phyloP scores from a whole-genome alignment of 768 basidiomycete species.

The Leccinum uliginosum region DNA sequence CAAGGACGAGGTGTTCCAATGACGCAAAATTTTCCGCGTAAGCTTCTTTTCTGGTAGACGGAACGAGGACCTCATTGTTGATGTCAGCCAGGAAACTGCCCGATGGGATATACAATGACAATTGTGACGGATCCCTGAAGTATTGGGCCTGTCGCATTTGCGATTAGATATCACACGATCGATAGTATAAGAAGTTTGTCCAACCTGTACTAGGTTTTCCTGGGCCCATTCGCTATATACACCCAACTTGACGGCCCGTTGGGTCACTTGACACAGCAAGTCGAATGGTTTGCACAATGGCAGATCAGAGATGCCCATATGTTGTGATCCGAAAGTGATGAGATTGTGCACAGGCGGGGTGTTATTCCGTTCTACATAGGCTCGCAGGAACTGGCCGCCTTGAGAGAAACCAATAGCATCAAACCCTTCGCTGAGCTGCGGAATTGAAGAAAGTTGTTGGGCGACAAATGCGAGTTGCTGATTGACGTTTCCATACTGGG shows the following conservation, averaged over 20 bases:
- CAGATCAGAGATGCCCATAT: constrained; percentile 81
- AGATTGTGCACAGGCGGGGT: constrained; percentile 72
- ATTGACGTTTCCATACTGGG: constrained; percentile 74
- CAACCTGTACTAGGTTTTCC: constrained; percentile 66
- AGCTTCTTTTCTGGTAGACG: constrained; percentile 48
- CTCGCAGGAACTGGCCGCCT: constrained; percentile 87
- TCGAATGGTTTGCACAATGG: constrained; percentile 63
- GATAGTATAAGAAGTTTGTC: neutral
- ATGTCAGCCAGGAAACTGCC: constrained; percentile 70
- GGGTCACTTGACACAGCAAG: constrained; percentile 63
- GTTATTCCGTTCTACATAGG: constrained; percentile 75
- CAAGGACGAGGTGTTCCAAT: constrained; percentile 64
- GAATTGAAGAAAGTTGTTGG: constrained; percentile 57
- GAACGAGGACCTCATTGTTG: constrained; percentile 67
- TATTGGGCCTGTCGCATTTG: constrained; percentile 66
- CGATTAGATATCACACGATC: neutral
- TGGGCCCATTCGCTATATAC: constrained; percentile 79
- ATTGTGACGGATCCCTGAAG: constrained; percentile 66
- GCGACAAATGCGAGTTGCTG: constrained; percentile 64
- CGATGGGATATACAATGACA: constrained; percentile 52
- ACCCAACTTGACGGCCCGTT: constrained; percentile 54
- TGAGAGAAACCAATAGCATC: constrained; percentile 89
- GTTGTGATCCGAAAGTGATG: constrained; percentile 83
- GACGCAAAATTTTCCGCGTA: constrained; percentile 59
- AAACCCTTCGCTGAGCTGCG: constrained; percentile 66